Base-by-base conservation (phyloP, 257 asterid genomes). In the Ophiorrhiza pumila region DNA sequence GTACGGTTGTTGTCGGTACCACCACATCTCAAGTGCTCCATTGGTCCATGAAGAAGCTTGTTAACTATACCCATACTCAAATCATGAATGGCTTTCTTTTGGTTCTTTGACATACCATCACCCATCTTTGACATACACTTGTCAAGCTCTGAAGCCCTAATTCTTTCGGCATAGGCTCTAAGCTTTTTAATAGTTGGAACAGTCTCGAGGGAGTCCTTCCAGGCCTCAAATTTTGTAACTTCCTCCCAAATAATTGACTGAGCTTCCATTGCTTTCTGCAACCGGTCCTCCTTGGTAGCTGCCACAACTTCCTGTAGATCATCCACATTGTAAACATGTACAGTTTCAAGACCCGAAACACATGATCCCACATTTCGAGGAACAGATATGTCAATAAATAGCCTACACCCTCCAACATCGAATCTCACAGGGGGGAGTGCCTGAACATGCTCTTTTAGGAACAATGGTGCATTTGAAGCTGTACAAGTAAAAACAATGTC, bases 271-370 rank as follows among this genome's bases (percentile, higher is more conserved):
- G 93, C 96, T 83, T 86, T 91, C 78, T 69, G 79, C 81, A 87
- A 56, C 60, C 97, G 78, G 60, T 90, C 97, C 77, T 85, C 97
- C 79, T 86, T 88, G 83, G 90, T 91, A 53, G 92, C 89, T 42
- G 87, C 97, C 87, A 94, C 98, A 35, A 91, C 97, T 85, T 91
- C 96, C 80, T 94, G 76, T 79, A 94, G 84, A 82, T 90, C 95
- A 55, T 94, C 98, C 29, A 94, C 98, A 32, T 94, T 94, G 85
- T 88, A 91, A 29, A 90, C 90, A 13, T 58, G 70, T 49, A 83
- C 86, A 32, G 70, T 79, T 66, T 87, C 86, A 25, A 94, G 80
- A 39, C 88, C 96, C 1, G 89, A 77, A 3, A 91, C 92, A 17
- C 85, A 83, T 22, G 96, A 55, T 9, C 80, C 98, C 82, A 94